phyloP scores from a whole-genome alignment of 106 monocot genomes.

The Acanthochlamys bracteata region DNA sequence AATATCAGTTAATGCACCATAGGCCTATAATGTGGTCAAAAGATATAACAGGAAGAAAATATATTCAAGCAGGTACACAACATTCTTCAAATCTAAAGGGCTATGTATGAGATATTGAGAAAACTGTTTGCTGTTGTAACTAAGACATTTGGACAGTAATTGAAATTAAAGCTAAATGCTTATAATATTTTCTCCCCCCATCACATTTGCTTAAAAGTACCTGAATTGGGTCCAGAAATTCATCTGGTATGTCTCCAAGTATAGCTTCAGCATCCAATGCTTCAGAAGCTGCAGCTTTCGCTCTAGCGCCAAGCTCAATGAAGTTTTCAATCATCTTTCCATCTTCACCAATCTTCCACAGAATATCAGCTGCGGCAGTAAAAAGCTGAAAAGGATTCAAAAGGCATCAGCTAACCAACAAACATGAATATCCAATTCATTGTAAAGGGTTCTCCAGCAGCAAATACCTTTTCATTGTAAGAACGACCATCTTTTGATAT shows the following conservation, averaged over 20 bases:
- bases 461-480: slow-evolving; percentile 79
- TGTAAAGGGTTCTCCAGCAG: not conserved
- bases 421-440: not conserved
- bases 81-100: too few relatives aligned
- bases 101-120: too few relatives aligned
- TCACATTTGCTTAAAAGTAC: slow-evolving; percentile 20
- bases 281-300: slow-evolving; percentile 79
- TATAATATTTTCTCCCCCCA: too few relatives aligned
- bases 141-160: too few relatives aligned
- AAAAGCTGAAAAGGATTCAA: slow-evolving; percentile 49
- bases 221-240: slow-evolving; percentile 99
- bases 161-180: too few relatives aligned
- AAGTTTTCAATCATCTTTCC: slow-evolving; percentile 62
- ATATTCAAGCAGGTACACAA: too few relatives aligned
- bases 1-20: too few relatives aligned
- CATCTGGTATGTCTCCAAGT: slow-evolving; percentile 97
- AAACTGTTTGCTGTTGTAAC: too few relatives aligned
- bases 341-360: slow-evolving; percentile 89
- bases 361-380: slow-evolving; percentile 63
- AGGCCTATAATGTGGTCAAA: too few relatives aligned
- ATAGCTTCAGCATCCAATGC: slow-evolving; percentile 85
- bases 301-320: slow-evolving; percentile 67
- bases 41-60: too few relatives aligned
- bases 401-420: slow-evolving; percentile 13
- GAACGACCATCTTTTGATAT: slow-evolving; percentile 91